A percentile compares a stretch with the other conserved stretches of the same genome.
Evolutionary conservation across 805 yeast genomes (phyloP).

Genomic region (Ogataea minuta): DNA sequence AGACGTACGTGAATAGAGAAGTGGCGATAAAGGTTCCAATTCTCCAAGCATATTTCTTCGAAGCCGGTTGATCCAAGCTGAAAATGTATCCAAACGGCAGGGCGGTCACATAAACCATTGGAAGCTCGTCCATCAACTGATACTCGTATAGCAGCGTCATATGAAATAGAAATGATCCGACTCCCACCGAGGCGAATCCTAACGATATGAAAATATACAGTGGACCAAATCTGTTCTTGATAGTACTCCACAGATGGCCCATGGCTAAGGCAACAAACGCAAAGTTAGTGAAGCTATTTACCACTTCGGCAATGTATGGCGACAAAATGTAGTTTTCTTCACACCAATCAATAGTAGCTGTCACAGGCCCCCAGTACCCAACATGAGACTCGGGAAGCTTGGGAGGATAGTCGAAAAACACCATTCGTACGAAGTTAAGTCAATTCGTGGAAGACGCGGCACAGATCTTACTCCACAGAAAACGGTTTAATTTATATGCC

Average conservation of each 20-base stretch:
- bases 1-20: conserved; percentile 59
- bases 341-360: conserved; percentile 98
- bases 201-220: conserved; percentile 69
- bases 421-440: conserved; percentile 9
- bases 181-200: conserved; percentile 86
- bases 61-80: conserved; percentile 30
- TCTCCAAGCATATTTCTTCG: conserved; percentile 21
- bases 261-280: conserved; percentile 33
- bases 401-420: conserved; percentile 18
- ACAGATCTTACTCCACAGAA: conserved; percentile 1
- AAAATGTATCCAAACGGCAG: conserved; percentile 61
- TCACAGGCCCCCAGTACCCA: conserved; percentile 69
- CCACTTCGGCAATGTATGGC: conserved; percentile 82
- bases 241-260: conserved; percentile 50
- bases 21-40: conserved; percentile 32
- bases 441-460: conserved; percentile 1
- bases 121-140: conserved; percentile 91
- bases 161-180: conserved; percentile 94
- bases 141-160: conserved; percentile 90
- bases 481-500: neutral
- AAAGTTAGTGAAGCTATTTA: conserved; percentile 78
- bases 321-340: conserved; percentile 93
- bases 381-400: conserved; percentile 16
- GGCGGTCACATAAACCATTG: conserved; percentile 98
- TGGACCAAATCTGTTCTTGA: conserved; percentile 58